Evolutionary conservation across 176 grass and related monocot genomes (phyloP).

Genomic region (Hsuehochloa calcarea): DNA sequence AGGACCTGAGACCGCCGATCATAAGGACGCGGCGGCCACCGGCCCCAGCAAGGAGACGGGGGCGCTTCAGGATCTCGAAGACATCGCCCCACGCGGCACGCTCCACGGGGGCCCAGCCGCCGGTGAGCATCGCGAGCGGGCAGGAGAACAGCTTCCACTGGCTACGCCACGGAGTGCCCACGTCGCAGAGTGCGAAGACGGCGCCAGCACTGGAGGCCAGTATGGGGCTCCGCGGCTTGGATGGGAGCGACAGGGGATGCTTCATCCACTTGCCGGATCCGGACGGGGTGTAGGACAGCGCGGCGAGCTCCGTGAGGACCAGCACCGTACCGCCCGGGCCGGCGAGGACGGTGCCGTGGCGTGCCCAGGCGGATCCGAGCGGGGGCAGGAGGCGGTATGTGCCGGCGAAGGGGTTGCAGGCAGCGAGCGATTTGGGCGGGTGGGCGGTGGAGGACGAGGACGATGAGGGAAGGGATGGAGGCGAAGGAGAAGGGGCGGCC

Average conservation of each 20-base stretch:
- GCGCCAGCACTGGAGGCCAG: conserved; percentile 55
- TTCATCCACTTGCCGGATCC: conserved; percentile 74
- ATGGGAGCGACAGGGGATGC: conserved; percentile 83
- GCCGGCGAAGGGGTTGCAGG: conserved; percentile 84
- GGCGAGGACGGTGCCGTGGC: conserved; percentile 94
- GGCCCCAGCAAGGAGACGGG: conserved; percentile 66
- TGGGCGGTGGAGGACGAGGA: conserved; percentile 25
- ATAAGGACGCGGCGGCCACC: conserved; percentile 75
- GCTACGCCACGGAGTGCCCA: conserved; percentile 90
- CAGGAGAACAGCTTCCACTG: conserved; percentile 99
- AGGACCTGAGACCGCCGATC: conserved; percentile 88
- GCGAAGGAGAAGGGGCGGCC: background rate
- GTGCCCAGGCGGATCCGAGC: conserved; percentile 96
- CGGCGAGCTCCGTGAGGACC: conserved; percentile 91
- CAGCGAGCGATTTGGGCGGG: conserved; percentile 73
- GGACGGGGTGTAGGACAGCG: conserved; percentile 61
- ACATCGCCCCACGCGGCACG: conserved; percentile 69
- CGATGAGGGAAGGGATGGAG: background rate
- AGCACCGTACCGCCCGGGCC: conserved; percentile 62
- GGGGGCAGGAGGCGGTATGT: conserved; percentile 74
- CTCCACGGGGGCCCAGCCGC: conserved; percentile 80
- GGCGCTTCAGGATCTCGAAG: conserved; percentile 93
- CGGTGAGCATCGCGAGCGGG: conserved; percentile 55
- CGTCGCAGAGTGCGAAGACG: conserved; percentile 88
- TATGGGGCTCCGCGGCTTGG: conserved; percentile 90